These are phyloP conservation scores for Porogramme epimiltina DNA, from an alignment of 1,284 basidiomycete species.

Conservation along the genomic window DNA sequence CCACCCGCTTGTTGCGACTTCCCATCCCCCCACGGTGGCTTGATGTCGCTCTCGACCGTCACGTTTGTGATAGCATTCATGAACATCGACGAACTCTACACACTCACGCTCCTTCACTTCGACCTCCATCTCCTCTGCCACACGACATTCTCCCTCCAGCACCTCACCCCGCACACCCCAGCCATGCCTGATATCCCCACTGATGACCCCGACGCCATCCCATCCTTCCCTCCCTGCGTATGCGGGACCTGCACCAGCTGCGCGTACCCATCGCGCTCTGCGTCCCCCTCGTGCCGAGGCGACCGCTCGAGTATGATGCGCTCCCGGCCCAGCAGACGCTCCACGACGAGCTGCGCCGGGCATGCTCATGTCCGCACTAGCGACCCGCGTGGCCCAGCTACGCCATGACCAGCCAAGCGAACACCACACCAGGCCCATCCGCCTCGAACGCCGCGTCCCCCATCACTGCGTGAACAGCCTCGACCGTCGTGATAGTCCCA, in stretches of 20 bases:
- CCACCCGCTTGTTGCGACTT: slow-evolving; percentile 25
- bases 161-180: slow-evolving; percentile 34
- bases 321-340: slow-evolving; percentile 57
- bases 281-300: slow-evolving; percentile 28
- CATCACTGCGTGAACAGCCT: too few species aligned
- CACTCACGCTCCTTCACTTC: slow-evolving; percentile 51
- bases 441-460: too few species aligned
- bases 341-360: slow-evolving; percentile 58
- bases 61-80: slow-evolving; percentile 45
- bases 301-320: slow-evolving; percentile 39
- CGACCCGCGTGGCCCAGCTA: too few species aligned
- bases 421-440: too few species aligned
- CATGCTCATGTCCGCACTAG: slow-evolving; percentile 47
- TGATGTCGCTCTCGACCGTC: slow-evolving; percentile 28
- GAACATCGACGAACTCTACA: slow-evolving; percentile 51
- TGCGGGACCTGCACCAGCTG: slow-evolving; percentile 25
- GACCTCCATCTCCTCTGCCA: slow-evolving; percentile 47
- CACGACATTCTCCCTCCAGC: slow-evolving; percentile 45
- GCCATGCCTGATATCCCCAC: slow-evolving; percentile 19
- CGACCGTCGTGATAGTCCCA: too few species aligned
- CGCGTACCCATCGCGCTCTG: slow-evolving; percentile 27
- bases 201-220: slow-evolving; percentile 15
- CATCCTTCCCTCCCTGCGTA: slow-evolving; percentile 15
- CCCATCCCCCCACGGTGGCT: slow-evolving; percentile 17
- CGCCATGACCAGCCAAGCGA: too few species aligned